Percentiles rank a stretch among this genome's conserved stretches.
Conservation (phyloP, 371 early-diverging fungal species). For the Apophysomyces ossiformis region DNA sequence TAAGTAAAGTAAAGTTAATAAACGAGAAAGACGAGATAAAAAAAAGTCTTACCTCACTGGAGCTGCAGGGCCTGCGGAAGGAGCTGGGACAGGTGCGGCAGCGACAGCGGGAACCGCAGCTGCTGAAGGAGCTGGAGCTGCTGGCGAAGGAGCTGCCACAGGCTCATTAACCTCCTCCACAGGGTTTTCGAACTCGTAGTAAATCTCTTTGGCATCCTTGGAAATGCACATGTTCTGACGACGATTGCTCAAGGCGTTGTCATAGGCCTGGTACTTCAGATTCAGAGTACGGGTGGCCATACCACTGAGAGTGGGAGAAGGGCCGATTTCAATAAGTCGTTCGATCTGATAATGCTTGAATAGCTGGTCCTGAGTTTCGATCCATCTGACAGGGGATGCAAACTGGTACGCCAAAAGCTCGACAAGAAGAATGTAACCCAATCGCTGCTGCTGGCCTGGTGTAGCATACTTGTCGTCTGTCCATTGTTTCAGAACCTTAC, state of each 20-base stretch:
- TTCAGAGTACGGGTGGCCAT: conserved; percentile 96
- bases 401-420: conserved; percentile 96
- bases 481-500: conserved; percentile 86
- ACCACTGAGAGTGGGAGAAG: conserved; percentile 85
- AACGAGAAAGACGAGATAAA: not conserved
- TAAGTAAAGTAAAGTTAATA: conserved; percentile 21
- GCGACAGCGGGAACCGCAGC: conserved; percentile 62
- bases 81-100: conserved; percentile 29
- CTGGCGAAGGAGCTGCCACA: conserved; percentile 48
- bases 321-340: conserved; percentile 93
- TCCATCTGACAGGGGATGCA: conserved; percentile 95
- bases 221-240: conserved; percentile 87
- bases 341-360: conserved; percentile 83
- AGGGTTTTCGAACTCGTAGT: conserved; percentile 84
- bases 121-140: conserved; percentile 53
- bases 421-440: conserved; percentile 86
- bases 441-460: conserved; percentile 82
- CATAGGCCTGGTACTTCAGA: conserved; percentile 95
- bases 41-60: conserved; percentile 29
- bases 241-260: conserved; percentile 90
- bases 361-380: conserved; percentile 95
- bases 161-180: conserved; percentile 52
- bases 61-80: conserved; percentile 23
- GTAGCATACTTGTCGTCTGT: conserved; percentile 69
- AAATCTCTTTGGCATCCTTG: conserved; percentile 91